Evolutionary conservation across 441 rosid genomes (phyloP).

Genomic region (Gossypium davidsonii): DNA sequence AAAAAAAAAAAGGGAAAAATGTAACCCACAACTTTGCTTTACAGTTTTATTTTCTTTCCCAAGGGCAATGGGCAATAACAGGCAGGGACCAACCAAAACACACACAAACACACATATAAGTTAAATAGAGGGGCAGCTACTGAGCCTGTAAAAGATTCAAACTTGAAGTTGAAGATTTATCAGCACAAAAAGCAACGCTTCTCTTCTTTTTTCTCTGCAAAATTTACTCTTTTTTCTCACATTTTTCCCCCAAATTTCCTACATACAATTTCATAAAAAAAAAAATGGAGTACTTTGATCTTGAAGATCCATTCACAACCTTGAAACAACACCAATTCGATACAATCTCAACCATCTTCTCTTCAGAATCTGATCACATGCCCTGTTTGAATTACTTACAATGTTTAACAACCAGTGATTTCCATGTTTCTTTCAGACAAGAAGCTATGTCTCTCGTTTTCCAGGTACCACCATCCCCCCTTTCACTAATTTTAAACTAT

Average conservation of each 20-base stretch:
- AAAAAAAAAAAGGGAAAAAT: neutral
- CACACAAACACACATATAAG: constrained; percentile 10
- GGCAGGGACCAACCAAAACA: neutral
- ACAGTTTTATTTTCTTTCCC: constrained; percentile 18
- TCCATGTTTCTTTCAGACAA: constrained; percentile 33
- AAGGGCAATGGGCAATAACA: constrained; percentile 11
- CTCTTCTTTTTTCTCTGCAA: constrained; percentile 19
- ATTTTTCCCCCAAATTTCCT: neutral
- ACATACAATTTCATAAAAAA: neutral
- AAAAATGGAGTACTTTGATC: constrained; percentile 49
- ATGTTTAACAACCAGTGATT: constrained; percentile 21
- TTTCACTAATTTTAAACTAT: neutral
- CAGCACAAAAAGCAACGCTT: constrained; percentile 41
- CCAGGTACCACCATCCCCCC: constrained; percentile 26
- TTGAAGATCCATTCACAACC: constrained; percentile 49
- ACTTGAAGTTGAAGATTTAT: constrained; percentile 13
- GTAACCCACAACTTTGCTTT: neutral
- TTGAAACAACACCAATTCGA: constrained; percentile 18
- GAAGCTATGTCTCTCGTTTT: constrained; percentile 45
- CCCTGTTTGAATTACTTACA: constrained; percentile 29
- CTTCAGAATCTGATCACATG: constrained; percentile 50
- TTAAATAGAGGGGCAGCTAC: constrained; percentile 19
- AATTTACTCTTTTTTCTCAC: constrained; percentile 6
- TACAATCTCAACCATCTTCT: constrained; percentile 30
- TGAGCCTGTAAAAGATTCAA: neutral